Percentiles rank a stretch among this genome's conserved stretches.
These are phyloP conservation scores for Phanerodontia chrysosporium DNA, from an alignment of 768 basidiomycete species.

Conservation along the genomic window DNA sequence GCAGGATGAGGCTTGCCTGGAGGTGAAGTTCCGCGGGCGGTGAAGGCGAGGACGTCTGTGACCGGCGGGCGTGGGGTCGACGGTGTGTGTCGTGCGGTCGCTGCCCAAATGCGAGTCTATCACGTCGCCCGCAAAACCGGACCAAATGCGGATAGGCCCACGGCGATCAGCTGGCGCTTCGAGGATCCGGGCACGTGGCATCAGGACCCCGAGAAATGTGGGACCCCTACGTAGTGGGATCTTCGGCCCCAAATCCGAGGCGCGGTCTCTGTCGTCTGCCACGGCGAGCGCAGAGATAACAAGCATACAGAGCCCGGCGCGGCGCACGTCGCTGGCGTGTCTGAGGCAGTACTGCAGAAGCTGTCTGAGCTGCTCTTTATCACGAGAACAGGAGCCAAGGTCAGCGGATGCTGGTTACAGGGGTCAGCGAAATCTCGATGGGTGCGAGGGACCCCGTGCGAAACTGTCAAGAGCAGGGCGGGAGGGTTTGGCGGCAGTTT, in stretches of 20 bases:
- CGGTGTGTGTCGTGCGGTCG: not conserved
- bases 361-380: not conserved
- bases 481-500: not conserved
- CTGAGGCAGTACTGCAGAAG: not conserved
- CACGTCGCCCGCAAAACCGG: not conserved
- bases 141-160: not conserved
- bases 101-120: not conserved
- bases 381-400: not conserved
- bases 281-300: not conserved
- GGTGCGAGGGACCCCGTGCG: not conserved
- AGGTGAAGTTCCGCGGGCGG: not conserved
- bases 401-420: conserved; percentile 4
- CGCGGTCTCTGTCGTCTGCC: not conserved
- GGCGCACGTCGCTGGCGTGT: not conserved
- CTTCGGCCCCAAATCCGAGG: conserved; percentile 7
- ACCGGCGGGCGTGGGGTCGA: not conserved
- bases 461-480: not conserved
- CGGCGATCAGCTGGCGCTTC: conserved; percentile 6
- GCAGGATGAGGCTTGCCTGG: not conserved
- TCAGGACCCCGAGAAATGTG: conserved; percentile 2
- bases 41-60: not conserved
- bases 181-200: conserved; percentile 13
- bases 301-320: not conserved
- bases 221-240: conserved; percentile 9
- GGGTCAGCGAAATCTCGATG: conserved; percentile 5